Evolutionary conservation across 139 green algal species (phyloP).

Genomic region (Chlorella sp.): DNA sequence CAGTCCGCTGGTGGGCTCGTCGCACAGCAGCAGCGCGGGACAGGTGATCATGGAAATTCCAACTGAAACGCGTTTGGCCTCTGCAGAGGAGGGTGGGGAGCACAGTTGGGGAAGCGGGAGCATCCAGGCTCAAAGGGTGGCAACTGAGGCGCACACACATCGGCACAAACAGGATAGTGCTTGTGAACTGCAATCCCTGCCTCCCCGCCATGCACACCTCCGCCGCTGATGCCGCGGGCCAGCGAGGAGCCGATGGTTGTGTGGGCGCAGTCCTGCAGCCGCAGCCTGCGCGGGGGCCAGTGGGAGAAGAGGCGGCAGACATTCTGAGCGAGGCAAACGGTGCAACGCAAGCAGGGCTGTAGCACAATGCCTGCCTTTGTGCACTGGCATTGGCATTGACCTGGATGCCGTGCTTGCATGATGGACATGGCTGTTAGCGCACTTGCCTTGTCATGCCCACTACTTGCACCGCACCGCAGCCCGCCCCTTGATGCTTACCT

Average conservation of each 20-base stretch:
- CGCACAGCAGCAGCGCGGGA: conserved; percentile 73
- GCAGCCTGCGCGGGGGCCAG: no score
- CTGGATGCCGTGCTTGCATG: no score
- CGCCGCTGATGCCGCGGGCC: background rate
- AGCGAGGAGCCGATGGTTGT: conserved; percentile 27
- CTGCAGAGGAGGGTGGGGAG: background rate
- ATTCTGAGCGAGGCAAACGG: no score
- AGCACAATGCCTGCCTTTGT: no score
- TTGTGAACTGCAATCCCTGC: background rate
- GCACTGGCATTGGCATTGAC: no score
- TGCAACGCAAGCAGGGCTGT: no score
- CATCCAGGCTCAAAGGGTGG: background rate
- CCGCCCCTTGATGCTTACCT: no score
- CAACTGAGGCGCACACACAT: background rate
- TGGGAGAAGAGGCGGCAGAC: no score
- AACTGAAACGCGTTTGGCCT: conserved; percentile 38
- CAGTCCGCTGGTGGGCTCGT: conserved; percentile 41
- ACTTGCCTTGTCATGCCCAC: no score
- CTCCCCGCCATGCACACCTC: background rate
- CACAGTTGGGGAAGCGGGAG: no score
- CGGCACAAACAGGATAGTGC: background rate
- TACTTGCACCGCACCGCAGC: no score
- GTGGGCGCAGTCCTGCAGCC: conserved; percentile 23
- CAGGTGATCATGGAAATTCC: conserved; percentile 58
- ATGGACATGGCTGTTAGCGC: no score